Evolutionary conservation across 257 asterid genomes (phyloP).

Genomic region (Avicennia marina): DNA sequence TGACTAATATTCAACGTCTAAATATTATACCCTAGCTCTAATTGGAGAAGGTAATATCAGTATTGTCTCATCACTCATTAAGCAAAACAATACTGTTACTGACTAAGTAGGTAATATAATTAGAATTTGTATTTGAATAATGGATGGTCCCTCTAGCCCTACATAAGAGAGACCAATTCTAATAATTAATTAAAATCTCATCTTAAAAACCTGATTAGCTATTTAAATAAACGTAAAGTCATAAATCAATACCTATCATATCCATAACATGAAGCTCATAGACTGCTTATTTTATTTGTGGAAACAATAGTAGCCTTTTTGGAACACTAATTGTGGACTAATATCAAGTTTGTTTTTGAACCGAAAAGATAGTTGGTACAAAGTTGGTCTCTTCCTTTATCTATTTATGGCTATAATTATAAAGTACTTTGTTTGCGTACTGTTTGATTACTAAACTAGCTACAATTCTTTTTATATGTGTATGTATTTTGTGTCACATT

Average conservation of each 20-base stretch:
- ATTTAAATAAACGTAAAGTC: not conserved
- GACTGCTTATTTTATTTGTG: not conserved
- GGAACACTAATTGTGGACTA: not conserved
- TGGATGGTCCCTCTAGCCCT: constrained; percentile 6
- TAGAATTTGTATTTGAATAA: constrained; percentile 8
- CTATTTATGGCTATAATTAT: too few relatives aligned
- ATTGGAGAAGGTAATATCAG: too few relatives aligned
- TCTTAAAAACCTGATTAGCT: not conserved
- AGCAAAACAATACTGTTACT: not conserved
- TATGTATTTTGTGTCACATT: too few relatives aligned
- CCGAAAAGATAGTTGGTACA: not conserved
- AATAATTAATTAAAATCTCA: not conserved
- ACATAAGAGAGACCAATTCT: constrained; percentile 3
- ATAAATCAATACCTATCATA: not conserved
- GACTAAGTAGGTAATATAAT: not conserved
- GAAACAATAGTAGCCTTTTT: not conserved
- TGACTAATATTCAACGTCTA: too few relatives aligned
- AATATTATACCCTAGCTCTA: too few relatives aligned
- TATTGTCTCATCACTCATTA: not conserved
- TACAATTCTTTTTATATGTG: too few relatives aligned
- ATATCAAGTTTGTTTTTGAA: not conserved
- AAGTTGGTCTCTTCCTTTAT: not conserved
- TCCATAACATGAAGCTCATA: not conserved
- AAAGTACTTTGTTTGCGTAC: too few relatives aligned
- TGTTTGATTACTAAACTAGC: too few relatives aligned